Base-by-base conservation (phyloP, 2,329 filamentous ascomycete species). In the Colletotrichum viniferum region DNA sequence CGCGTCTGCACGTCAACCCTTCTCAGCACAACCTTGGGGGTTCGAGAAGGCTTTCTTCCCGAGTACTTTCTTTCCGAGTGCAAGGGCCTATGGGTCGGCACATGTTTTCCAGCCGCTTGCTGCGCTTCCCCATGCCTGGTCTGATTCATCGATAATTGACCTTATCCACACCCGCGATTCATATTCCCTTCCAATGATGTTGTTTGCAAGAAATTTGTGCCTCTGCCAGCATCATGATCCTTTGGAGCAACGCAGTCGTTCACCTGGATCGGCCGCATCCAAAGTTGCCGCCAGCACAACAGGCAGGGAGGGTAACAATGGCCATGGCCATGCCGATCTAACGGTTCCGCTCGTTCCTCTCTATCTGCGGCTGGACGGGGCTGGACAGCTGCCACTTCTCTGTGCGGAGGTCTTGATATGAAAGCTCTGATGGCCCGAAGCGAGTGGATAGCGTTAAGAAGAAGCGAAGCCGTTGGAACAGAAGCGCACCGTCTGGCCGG, bases 381-480 rank as follows among this genome's bases (percentile, higher is more conserved):
- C 28, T 34, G 6, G 43, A 69, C 30, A 28, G 30, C 70, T 34
- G 56, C 70, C 63, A 55, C 68, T 69, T 30, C 32, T 18, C 32
- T 36, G 34, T 61, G 18, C 61, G 18, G 52, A 61, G 24, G 36
- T 5, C 24, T 71, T 28, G 32, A 68, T 64, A 48, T 13, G 52
- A 67, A 30, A 32, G 65, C 43, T 28, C 52, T 26, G 52, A 36
- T 48, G 32, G 34, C 36, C 8, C 36, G 18, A 24, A 21, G 12
- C 16, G 43, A 21, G 61, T 66, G 71, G 67, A 38, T 38, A 55
- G 64, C 24, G 43, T 28, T 32, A 52, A 55, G 30, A 67, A 26
- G 32, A 66, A 68, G 73, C 32, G 62, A 73, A 63, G 73, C 62
- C 69, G 73, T 75, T 68, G 56, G 73, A 73, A 75, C 38, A 68